Evolutionary conservation across 2,329 filamentous ascomycete species (phyloP).

Genomic region (Nakataea oryzae): DNA sequence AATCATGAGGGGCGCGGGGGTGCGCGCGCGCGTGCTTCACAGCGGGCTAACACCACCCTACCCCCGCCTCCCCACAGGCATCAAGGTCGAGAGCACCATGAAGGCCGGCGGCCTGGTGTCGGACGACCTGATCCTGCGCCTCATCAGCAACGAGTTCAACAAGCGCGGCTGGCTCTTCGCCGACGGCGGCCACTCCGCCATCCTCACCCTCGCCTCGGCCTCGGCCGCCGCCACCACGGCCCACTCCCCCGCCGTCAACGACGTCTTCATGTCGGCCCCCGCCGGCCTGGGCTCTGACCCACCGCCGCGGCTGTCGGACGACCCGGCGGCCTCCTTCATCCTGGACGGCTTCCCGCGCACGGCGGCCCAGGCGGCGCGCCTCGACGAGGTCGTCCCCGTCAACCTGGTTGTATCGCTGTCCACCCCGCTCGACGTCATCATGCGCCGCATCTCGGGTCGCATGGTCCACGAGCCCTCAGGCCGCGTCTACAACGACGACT

Average conservation of each 20-base stretch:
- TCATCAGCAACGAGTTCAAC: conserved; percentile 84
- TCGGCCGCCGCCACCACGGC: conserved; percentile 30
- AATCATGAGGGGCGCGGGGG: no score
- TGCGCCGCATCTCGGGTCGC: conserved; percentile 80
- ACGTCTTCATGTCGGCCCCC: conserved; percentile 28
- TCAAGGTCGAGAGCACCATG: conserved; percentile 84
- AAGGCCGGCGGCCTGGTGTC: conserved; percentile 82
- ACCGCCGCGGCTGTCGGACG: conserved; percentile 44
- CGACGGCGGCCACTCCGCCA: conserved; percentile 23
- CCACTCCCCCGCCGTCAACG: conserved; percentile 19
- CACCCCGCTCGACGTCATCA: conserved; percentile 77
- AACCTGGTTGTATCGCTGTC: conserved; percentile 84
- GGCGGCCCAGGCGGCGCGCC: conserved; percentile 62
- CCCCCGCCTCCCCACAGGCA: conserved; percentile 44
- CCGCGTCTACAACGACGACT: conserved; percentile 88
- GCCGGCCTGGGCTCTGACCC: conserved; percentile 10
- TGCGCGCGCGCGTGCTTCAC: no score
- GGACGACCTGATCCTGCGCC: conserved; percentile 80
- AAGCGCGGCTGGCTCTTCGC: conserved; percentile 71
- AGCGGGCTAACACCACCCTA: not conserved
- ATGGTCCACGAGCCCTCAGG: conserved; percentile 92
- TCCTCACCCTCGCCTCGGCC: conserved; percentile 41
- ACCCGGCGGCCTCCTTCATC: conserved; percentile 78
- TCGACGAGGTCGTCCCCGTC: conserved; percentile 80
- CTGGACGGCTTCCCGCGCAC: conserved; percentile 95